Evolutionary conservation across 2,329 filamentous ascomycete genomes (phyloP), one percentile per base, ranked within the genome.

Genomic region (Aspergillus fructus): DNA sequence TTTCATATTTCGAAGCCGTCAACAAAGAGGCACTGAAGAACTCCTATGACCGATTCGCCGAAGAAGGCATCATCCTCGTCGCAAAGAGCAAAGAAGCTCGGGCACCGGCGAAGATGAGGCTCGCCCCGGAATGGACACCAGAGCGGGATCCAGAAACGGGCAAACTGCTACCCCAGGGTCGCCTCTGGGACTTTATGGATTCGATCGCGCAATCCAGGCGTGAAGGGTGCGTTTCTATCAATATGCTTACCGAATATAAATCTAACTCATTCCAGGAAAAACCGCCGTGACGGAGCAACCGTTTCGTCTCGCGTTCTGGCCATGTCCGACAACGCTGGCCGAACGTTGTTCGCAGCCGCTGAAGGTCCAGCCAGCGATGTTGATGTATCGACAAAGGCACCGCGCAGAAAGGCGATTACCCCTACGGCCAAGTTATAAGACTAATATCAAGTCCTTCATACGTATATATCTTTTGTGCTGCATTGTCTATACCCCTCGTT

Each of bases 1-100:
- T 99, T 9, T 93, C 89, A 30, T 99, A 99, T 76, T 97, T 97
- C 65, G 94, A 99, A 76, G 93, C 94, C 3, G 93, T 99, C 62
- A 99, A 99, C 80, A 97, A 97, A 68, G 93, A 99, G 74, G 96
- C 93, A 0, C 83, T 99, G 56, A 96, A 94, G 70, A 99, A 99
- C 74, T 89, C 93, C 0, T 97, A 93, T 74, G 82, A 85, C 39
- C 86, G 91, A 15, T 96, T 96, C 68, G 87, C 93, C 65, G 91
- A 97, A 68, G 93, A 97, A 67, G 90, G 92, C 8, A 96, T 97
- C 62, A 82, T 97, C 56, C 78, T 90, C 45, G 83, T 93, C 0
- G 82, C 89, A 30, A 90, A 89, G 66, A 77, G 75, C 54, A 88
- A 87, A 65, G 88, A 89, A 43, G 62, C 70, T 5, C 70, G 69